Base-by-base conservation (phyloP, 306 rosid species). In the Dryas alaskensis region DNA sequence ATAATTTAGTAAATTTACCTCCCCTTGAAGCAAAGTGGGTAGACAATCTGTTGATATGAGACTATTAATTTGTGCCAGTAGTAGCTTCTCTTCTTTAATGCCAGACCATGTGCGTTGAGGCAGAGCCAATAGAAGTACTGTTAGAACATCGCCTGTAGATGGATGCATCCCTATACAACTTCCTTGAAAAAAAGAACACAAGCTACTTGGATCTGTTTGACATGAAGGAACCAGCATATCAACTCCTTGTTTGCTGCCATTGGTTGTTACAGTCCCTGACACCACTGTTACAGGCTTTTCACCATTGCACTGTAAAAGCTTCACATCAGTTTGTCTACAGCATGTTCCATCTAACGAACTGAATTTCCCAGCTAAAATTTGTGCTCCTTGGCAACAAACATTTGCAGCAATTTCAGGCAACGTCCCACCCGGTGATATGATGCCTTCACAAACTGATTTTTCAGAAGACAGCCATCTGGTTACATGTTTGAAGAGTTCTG, bases 81-180 rank as follows among this genome's bases (percentile, higher is more conserved):
- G 79, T 69, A 93, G 80, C 88, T 77, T 83, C 81, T 84, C 88
- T 43, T 85, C 90, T 73, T 79, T 82, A 27, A 93, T 80, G 78
- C 86, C 86, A 17, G 86, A 79, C 98, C 98, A 93, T 58, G 96
- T 85, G 47, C 59, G 72, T 57, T 80, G 78, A 7, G 98, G 98
- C 85, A 93, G 77, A 13, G 96, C 84, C 68, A 93, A 76, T 57
- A 93, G 63, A 76, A 93, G 93, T 73, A 91, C 88, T 4, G 97
- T 91, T 42, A 91, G 81, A 79, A 91, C 92, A 74, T 93, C 94
- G 49, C 83, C 83, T 6, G 87, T 79, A 39, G 94, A 91, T n/a
- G 98, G 97, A 66, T 85, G 93, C 88, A 83, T 81, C 61, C 89
- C 88, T n/a, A 77, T 78, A 82, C 98, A 89, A 53, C 73, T 73